Base-by-base conservation (phyloP, 2,329 filamentous ascomycete genomes). In the Escovopsis sp. region DNA sequence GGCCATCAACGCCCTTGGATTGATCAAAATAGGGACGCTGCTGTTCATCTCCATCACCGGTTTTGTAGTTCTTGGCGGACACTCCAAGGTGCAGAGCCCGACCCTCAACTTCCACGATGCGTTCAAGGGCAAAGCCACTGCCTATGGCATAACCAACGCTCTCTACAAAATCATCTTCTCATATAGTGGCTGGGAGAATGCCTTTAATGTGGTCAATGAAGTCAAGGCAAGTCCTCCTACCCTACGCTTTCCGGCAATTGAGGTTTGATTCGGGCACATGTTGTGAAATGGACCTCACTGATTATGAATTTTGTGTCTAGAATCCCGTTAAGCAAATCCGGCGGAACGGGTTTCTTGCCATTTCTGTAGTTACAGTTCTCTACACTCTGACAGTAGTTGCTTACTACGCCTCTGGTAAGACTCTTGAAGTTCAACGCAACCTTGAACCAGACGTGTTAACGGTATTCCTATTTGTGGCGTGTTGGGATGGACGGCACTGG, bases 11-110 rank as follows among this genome's bases (percentile, higher is more conserved):
- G 50, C 57, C 6, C 63, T 80, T 27, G 72, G 73, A 0, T 48
- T 61, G 2, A 45, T 79, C 27, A 81, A 81, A 45, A 49, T 80
- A 4, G 45, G 70, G 13, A 77, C 73, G 0, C 55, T 81, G 3
- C 41, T 79, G n/a, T 76, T 79, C 43, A 68, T 76, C 42, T 63
- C 57, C 21, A 70, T 76, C 27, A 68, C 71, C 0, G 76, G 75
- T 0, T 55, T 78, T 2, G 73, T 79, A 3, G 69, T 79, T 4
- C 62, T 79, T 2, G 56, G 57, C 3, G 58, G 57, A 14, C 44
- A 57, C 14, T 37, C 44, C 1, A 42, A 44, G 25, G 41, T 61
- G 2, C 42, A 51, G 2, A 44, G 58, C 34, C 57, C 58, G 0
- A 43, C 44, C 4, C 39, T 38, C 33, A 61, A 61, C 50, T 61